A percentile compares a stretch with the other conserved stretches of the same genome.
These are phyloP conservation scores for Punica granatum DNA, from an alignment of 345 rosid species.

Conservation along the genomic window DNA sequence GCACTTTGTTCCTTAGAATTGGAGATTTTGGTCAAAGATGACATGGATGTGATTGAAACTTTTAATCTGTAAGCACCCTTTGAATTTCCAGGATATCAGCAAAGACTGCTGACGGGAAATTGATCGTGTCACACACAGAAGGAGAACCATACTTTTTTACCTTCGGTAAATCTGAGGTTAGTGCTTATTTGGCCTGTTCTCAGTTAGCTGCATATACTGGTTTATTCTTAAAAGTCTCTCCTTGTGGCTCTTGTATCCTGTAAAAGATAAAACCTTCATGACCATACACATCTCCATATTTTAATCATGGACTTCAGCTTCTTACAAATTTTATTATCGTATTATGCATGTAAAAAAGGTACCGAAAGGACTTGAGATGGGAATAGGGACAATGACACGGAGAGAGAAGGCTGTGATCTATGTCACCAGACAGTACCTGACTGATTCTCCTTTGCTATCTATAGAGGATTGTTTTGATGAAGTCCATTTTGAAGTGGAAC, in stretches of 20 bases:
- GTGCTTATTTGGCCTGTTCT: slow-evolving; percentile 12
- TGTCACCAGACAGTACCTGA: slow-evolving; percentile 64
- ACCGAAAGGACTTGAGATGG: slow-evolving; percentile 96
- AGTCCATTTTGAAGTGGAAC: slow-evolving; percentile 90
- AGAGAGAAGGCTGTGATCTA: slow-evolving; percentile 84
- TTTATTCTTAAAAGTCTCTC: background rate
- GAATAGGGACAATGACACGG: slow-evolving; percentile 85
- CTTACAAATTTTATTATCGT: slow-evolving; percentile 11
- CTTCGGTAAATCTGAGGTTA: slow-evolving; percentile 90
- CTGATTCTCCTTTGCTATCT: slow-evolving; percentile 61
- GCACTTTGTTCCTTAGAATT: slow-evolving; percentile 9
- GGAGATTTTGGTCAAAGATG: background rate
- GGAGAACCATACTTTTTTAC: slow-evolving; percentile 81
- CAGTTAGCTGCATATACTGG: slow-evolving; percentile 1
- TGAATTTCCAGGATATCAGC: slow-evolving; percentile 67
- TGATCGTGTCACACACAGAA: slow-evolving; percentile 42
- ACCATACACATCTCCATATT: background rate
- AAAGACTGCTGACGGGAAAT: slow-evolving; percentile 60
- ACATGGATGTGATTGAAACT: background rate
- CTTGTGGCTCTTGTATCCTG: background rate
- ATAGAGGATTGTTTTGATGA: slow-evolving; percentile 60
- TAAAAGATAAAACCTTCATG: background rate
- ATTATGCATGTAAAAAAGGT: slow-evolving; percentile 43
- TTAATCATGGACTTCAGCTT: background rate
- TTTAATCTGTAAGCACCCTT: background rate